phyloP scores from a whole-genome alignment of 2,329 filamentous ascomycete genomes.

The Sarocladiaceae sp. region DNA sequence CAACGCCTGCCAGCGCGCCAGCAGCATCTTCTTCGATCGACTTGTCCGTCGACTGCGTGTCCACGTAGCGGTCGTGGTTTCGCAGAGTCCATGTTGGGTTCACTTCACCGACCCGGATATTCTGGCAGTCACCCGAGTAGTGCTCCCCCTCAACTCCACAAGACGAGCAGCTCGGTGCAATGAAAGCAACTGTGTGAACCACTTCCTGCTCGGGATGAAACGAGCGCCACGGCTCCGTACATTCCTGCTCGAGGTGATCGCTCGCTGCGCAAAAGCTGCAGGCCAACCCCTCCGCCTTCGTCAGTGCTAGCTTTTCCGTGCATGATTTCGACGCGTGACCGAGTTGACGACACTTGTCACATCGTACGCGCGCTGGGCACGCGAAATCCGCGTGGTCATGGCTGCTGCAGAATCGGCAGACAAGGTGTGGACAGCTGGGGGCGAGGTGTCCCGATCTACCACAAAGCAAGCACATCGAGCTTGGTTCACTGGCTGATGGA shows the following conservation, averaged over 20 bases:
- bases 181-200: conserved; percentile 42
- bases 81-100: conserved; percentile 49
- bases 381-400: conserved; percentile 41
- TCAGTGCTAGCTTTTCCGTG: conserved; percentile 48
- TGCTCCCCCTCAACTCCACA: conserved; percentile 50
- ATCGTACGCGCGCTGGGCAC: conserved; percentile 49
- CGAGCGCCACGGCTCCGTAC: conserved; percentile 57
- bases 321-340: conserved; percentile 54
- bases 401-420: conserved; percentile 45
- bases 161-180: conserved; percentile 50
- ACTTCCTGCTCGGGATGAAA: conserved; percentile 38
- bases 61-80: conserved; percentile 46
- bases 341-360: conserved; percentile 56
- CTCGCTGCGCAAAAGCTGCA: conserved; percentile 57
- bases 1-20: not conserved
- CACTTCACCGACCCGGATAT: conserved; percentile 16
- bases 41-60: conserved; percentile 34
- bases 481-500: conserved; percentile 39
- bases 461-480: conserved; percentile 48
- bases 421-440: conserved; percentile 37
- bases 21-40: conserved; percentile 31
- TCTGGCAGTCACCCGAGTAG: conserved; percentile 52
- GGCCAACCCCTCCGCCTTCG: conserved; percentile 48
- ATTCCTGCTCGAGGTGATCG: conserved; percentile 56
- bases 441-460: conserved; percentile 43